Evolutionary conservation across 495 filamentous ascomycete species (phyloP), one percentile per base, ranked within the genome.

Genomic region (Terfezia boudieri): DNA sequence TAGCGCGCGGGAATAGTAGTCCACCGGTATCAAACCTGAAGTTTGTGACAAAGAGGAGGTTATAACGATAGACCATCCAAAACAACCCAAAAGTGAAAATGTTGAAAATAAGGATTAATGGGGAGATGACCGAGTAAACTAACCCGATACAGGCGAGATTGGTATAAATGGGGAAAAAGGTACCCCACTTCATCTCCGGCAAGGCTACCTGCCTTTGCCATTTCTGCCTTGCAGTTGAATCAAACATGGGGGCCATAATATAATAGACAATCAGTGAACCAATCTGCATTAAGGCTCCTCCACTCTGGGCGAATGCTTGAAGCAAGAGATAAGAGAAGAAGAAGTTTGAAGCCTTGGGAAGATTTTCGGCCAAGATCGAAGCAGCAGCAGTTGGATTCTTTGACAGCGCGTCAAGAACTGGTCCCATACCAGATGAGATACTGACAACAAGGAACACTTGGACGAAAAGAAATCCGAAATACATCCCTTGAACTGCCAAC

Each of bases 311-410:
- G 61, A 98, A 74, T 14, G 87, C 85, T 64, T 95, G 92, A 17
- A 98, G 77, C 65, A 96, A 79, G 79, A 98, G 86, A 71, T 98
- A 98, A 5, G 84, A 86, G 71, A 95, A 96, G 71, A 96, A 98
- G 68, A 94, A 96, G 64, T 95, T 93, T 57, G 84, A 81, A 2
- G 88, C 84, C 67, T 80, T 82, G 41, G 90, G 90, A 38, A 98
- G 73, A 59, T 89, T 89, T 35, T 71, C 64, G 2, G 89, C 90
- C 53, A 98, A 67, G n/a, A 85, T 71, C 23, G 77, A 64, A 0
- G 86, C 78, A 48, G 84, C 76, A n/a, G 64, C 63, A 37, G 70
- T 66, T 35, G 69, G 63, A 56, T 86, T 68, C 11, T 76, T 69
- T n/a, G 77, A 65, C 8, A 87, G 67, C 8, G 75, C 67, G 43